phyloP scores from a whole-genome alignment of 1,284 basidiomycete genomes.

The Puccinia horiana region DNA sequence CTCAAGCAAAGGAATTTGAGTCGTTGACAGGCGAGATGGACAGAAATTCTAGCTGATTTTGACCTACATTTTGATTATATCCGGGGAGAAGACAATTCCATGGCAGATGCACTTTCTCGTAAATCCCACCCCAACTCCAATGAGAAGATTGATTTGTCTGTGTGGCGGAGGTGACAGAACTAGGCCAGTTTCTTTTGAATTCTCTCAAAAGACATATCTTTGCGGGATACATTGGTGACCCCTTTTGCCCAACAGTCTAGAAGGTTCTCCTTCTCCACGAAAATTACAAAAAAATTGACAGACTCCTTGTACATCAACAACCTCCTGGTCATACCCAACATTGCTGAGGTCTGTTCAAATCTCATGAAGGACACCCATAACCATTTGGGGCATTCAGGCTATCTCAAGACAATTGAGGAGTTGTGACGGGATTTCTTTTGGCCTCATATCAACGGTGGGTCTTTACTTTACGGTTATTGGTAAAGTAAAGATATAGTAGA shows the following conservation, averaged over 20 bases:
- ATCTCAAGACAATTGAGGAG: conserved; percentile 59
- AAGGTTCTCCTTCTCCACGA: too few relatives aligned
- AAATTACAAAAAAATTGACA: too few relatives aligned
- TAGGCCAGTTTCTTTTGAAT: conserved; percentile 7
- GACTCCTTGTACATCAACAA: conserved; percentile 58
- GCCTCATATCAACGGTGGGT: too few relatives aligned
- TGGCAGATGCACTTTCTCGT: conserved; percentile 59
- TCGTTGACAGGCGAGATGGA: too few relatives aligned
- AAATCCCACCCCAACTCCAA: not conserved
- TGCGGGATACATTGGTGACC: conserved; percentile 56
- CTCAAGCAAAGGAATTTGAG: too few relatives aligned
- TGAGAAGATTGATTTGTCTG: too few relatives aligned
- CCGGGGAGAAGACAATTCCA: conserved; percentile 58
- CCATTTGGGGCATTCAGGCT: conserved; percentile 61
- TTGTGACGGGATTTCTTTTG: conserved; percentile 64
- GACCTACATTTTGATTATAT: conserved; percentile 57
- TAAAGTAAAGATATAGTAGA: too few relatives aligned
- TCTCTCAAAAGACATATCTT: conserved; percentile 51
- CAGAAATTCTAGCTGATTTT: conserved; percentile 59
- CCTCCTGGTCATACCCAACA: conserved; percentile 57
- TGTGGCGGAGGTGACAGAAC: not conserved
- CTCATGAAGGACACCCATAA: conserved; percentile 55
- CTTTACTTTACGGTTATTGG: too few relatives aligned
- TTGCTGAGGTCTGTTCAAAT: conserved; percentile 51
- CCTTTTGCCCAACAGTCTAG: conserved; percentile 58